Conservation (phyloP, 73 alveolate species). For the Paramecium caudatum region DNA sequence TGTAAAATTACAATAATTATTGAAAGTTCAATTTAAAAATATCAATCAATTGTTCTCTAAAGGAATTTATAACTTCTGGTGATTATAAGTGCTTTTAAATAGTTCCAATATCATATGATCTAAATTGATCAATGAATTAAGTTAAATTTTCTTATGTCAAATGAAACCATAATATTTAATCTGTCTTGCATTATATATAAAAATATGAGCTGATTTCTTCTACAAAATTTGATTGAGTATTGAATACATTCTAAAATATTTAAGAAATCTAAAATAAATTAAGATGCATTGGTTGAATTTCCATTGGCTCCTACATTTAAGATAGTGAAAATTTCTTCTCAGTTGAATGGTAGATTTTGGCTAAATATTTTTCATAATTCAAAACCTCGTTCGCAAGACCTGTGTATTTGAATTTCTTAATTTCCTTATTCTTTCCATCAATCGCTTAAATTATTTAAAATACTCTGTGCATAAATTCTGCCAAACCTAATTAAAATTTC, state of each 20-base stretch:
- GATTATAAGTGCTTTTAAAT: slow-evolving; percentile 9
- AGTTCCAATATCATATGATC: background rate
- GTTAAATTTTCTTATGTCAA: slow-evolving; percentile 28
- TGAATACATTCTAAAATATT: slow-evolving; percentile 4
- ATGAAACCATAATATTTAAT: slow-evolving; percentile 70
- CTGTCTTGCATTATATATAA: slow-evolving; percentile 58
- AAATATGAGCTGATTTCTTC: slow-evolving; percentile 33
- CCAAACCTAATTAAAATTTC: slow-evolving; percentile 65
- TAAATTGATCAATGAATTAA: background rate
- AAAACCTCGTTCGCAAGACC: background rate
- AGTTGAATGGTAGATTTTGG: slow-evolving; percentile 4
- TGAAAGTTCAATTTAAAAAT: background rate
- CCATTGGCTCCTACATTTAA: background rate
- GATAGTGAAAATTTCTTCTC: slow-evolving; percentile 15
- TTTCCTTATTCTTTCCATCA: slow-evolving; percentile 42
- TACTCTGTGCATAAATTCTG: slow-evolving; percentile 60
- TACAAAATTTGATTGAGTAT: background rate
- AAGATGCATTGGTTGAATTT: slow-evolving; percentile 9
- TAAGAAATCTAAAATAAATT: slow-evolving; percentile 1
- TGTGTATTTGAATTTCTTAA: slow-evolving; percentile 36
- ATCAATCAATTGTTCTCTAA: slow-evolving; percentile 50
- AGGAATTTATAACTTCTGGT: slow-evolving; percentile 28
- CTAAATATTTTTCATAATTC: slow-evolving; percentile 33
- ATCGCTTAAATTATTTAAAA: background rate
- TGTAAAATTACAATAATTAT: background rate